Conservation (phyloP, 768 basidiomycete genomes). For the Porphyrellus cyaneotinctus region DNA sequence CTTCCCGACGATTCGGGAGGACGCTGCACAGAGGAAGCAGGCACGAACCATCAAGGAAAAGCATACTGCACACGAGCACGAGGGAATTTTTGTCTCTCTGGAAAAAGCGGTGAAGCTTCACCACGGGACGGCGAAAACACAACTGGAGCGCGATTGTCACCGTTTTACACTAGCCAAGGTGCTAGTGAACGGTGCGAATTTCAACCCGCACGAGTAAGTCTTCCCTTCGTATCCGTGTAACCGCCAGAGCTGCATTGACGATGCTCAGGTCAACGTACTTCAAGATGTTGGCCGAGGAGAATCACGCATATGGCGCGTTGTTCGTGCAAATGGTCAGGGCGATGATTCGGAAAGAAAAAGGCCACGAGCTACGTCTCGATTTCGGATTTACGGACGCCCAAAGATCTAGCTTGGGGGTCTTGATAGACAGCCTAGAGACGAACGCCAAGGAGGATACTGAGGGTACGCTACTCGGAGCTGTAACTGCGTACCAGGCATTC, state of each 20-base stretch:
- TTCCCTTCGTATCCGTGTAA: too few relatives aligned
- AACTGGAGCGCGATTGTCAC: background rate
- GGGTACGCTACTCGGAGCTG: background rate
- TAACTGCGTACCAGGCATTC: background rate
- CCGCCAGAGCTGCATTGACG: background rate
- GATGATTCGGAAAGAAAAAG: background rate
- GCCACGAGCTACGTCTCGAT: background rate
- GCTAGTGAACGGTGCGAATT: background rate
- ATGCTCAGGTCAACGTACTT: background rate
- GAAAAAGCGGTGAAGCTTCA: background rate
- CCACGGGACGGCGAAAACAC: background rate
- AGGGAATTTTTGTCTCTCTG: background rate
- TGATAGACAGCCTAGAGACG: background rate
- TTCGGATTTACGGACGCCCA: background rate
- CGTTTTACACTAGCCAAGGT: conserved; percentile 1
- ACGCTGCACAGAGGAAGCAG: background rate
- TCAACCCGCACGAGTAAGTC: background rate
- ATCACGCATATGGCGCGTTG: background rate
- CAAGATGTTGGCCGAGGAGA: background rate
- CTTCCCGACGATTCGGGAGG: background rate
- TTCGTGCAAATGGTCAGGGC: background rate
- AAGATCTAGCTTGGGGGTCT: background rate
- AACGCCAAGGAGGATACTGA: background rate
- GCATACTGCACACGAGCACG: background rate
- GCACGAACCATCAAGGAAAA: background rate